Percentiles rank a stretch among this genome's conserved stretches.
Conservation (phyloP, 164 flowering plant species). For the Magnolia changhungtana region DNA sequence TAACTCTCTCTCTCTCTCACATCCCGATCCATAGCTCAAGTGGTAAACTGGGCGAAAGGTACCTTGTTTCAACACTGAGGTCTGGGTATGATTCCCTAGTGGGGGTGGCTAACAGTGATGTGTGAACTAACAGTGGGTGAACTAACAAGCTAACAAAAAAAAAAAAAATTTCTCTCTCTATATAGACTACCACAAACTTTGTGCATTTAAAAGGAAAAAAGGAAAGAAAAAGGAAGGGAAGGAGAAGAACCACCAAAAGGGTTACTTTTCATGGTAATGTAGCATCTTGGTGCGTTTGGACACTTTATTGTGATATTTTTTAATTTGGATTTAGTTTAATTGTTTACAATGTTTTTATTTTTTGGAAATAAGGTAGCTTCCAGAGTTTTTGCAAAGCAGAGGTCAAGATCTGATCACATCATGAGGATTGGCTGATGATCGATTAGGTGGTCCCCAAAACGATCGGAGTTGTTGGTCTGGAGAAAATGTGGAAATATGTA, state of each 20-base stretch:
- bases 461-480: neutral
- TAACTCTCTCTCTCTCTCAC: neutral
- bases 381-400: neutral
- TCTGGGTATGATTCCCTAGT: too few species aligned
- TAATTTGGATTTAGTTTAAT: too few species aligned
- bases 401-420: neutral
- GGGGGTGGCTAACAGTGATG: too few species aligned
- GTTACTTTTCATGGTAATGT: neutral
- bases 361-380: too few species aligned
- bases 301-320: neutral
- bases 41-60: too few species aligned
- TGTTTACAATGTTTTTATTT: neutral
- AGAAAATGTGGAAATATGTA: neutral
- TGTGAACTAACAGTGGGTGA: too few species aligned
- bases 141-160: too few species aligned
- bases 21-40: too few species aligned
- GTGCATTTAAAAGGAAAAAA: neutral
- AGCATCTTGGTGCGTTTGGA: neutral
- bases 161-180: too few species aligned
- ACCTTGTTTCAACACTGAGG: too few species aligned
- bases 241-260: neutral
- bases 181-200: neutral
- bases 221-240: neutral
- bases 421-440: neutral
- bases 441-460: neutral